These are phyloP conservation scores for Phytopythium sindhum DNA, from an alignment of 352 stramenopile genomes.

Conservation along the genomic window DNA sequence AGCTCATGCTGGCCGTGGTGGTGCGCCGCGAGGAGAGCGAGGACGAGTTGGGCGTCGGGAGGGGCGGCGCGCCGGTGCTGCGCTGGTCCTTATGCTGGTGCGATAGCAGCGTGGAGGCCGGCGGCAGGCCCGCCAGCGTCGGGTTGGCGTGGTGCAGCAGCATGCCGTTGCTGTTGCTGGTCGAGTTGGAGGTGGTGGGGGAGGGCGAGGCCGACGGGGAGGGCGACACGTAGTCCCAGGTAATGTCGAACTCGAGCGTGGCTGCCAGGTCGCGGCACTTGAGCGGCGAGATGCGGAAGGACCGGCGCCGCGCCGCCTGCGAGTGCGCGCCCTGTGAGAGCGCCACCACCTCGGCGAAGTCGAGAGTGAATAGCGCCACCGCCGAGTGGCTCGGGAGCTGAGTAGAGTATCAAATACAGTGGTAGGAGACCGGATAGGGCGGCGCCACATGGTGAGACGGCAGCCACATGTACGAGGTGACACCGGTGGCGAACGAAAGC, in stretches of 20 bases:
- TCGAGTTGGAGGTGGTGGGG: neutral
- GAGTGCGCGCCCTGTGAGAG: slow-evolving; percentile 26
- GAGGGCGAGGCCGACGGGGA: slow-evolving; percentile 12
- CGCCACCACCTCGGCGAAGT: slow-evolving; percentile 72
- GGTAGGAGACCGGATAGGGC: neutral
- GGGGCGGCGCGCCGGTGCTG: slow-evolving; percentile 12
- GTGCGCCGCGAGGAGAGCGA: slow-evolving; percentile 47
- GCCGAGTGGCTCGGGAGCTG: slow-evolving; percentile 78
- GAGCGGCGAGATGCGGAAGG: slow-evolving; percentile 59
- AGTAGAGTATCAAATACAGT: no score
- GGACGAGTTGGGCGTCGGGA: slow-evolving; percentile 13
- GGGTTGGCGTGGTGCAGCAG: slow-evolving; percentile 16
- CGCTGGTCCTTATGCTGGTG: slow-evolving; percentile 14
- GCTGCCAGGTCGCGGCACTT: slow-evolving; percentile 77
- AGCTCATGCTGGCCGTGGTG: slow-evolving; percentile 57
- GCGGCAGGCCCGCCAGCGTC: slow-evolving; percentile 25
- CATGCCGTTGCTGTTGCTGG: slow-evolving; percentile 13
- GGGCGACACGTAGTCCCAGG: slow-evolving; percentile 50
- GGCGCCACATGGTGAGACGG: neutral
- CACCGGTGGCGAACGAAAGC: neutral
- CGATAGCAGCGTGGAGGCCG: slow-evolving; percentile 36
- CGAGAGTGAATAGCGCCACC: slow-evolving; percentile 68
- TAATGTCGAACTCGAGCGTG: slow-evolving; percentile 72
- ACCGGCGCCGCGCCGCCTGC: slow-evolving; percentile 27
- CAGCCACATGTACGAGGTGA: neutral